Base-by-base conservation (phyloP, 768 basidiomycete species). In the Mrakia gelida region DNA sequence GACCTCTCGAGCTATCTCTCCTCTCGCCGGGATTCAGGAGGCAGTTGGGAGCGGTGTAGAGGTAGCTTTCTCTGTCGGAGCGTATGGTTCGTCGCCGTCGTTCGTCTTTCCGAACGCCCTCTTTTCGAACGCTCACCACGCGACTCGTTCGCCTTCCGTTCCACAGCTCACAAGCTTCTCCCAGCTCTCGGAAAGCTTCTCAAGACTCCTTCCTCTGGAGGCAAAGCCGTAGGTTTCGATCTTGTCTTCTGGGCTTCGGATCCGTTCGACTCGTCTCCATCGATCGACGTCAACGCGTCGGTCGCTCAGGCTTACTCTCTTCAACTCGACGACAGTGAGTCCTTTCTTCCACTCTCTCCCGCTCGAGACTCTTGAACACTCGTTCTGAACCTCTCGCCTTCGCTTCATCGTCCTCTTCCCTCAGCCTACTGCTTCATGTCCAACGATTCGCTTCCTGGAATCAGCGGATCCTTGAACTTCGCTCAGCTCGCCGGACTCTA, bases 11-110 rank as follows among this genome's bases (percentile, higher is more conserved):
- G 45, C 43, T n/a, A 43, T 71, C 30, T 38, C 41, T 8, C 43
- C 52, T 45, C 41, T 71, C 23, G 71, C 8, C 7, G 71, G 71
- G 1, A 71, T 71, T 23, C 32, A 52, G 23, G 71, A 71, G 43
- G 71, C 71, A 41, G 38, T 71, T 5, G 38, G 38, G 5, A 18
- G 11, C 9, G 10, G 23, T 11, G 43, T 43, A 21, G 30, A 75
- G 15, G 80, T 81, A 32, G 68, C 71, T 9, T 80, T 73, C 68
- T 32, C 76, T 0, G 71, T 73, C 28, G 81, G 81, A 18, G 76
- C 72, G 23, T 30, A 71, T 26, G 59, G 59, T 59, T 52, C 49
- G 43, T 26, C 45, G 9, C 45, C 45, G 11, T 45, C 45, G 45
- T 45, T 16, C 41, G 10, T 52, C 13, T 3, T 23, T 41, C 13